Conservation (phyloP, 306 rosid genomes). For the Clitoria ternatea region DNA sequence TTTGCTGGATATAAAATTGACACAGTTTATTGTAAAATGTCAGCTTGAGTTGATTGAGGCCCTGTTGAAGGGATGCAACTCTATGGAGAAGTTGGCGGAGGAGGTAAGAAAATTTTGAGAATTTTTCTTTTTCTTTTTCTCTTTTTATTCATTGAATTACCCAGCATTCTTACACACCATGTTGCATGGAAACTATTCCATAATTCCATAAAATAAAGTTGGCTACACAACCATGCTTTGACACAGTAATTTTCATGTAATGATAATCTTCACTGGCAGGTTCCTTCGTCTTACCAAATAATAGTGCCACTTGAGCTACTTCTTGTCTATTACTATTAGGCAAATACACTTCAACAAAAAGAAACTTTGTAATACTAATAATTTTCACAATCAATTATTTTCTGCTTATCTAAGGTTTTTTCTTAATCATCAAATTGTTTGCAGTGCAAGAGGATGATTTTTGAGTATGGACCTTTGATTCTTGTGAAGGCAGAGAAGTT, state of each 20-base stretch:
- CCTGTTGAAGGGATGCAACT: constrained; percentile 65
- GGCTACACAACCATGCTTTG: neutral
- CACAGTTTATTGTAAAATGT: constrained; percentile 9
- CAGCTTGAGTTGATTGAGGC: constrained; percentile 66
- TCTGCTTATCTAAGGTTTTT: neutral
- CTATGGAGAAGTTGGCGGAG: constrained; percentile 46
- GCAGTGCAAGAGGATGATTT: constrained; percentile 87
- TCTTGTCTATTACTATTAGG: neutral
- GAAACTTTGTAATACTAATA: neutral
- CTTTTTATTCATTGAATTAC: neutral
- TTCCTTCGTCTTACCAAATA: no score
- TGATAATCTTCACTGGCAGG: neutral
- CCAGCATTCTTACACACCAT: neutral
- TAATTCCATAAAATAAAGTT: neutral
- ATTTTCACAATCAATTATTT: neutral
- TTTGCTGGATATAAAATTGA: constrained; percentile 20
- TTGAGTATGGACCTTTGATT: constrained; percentile 67
- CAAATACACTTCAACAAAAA: neutral
- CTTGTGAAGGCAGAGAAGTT: constrained; percentile 67
- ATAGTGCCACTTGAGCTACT: neutral
- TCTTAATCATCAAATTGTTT: neutral
- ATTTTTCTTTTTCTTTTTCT: neutral
- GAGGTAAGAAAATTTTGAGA: constrained; percentile 43
- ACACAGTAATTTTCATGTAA: constrained; percentile 15
- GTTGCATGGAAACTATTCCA: neutral